Evolutionary conservation across 202 grass and related monocot genomes (phyloP), one percentile per base, ranked within the genome.

Genomic region (Cymbopogon flexuosus): DNA sequence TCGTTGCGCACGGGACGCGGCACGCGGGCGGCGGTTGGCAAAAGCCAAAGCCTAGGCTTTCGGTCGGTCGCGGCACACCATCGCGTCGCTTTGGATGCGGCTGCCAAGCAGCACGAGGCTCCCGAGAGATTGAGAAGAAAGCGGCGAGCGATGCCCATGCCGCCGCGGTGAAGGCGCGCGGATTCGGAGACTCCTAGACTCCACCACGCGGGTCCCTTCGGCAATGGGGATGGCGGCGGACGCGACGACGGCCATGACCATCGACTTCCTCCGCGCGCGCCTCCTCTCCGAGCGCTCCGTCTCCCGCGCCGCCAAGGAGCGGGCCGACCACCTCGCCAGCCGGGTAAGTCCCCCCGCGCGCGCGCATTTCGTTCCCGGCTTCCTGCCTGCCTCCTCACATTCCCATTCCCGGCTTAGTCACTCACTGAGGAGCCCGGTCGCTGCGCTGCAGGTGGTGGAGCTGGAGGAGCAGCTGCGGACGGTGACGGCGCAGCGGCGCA

Each of bases 201-300:
- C 68, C 40, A n/a, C 27, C 27, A 49, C 70, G 2, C 62, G 62
- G 36, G 5, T 37, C 5, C 34, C 34, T 74, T 43, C 49, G 49
- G 70, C 47, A 41, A 80, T 72, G 86, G 76, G 64, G 63, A 57
- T 10, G 59, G 59, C 46, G 69, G 81, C 86, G 67, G 84, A 85
- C 49, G 88, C 88, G 14, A 93, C 87, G 15, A 88, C 90, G 31
- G 80, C 87, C 31, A 99, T 99, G 96, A 99, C 96, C 67, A 96
- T 99, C 31, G 96, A 96, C 79, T 99, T 99, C 87, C 88, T 99
- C 62, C 92, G 96, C 15, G 96, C 90, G 71, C 88, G 92, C 61
- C 92, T 99, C 30, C 96, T 99, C 73, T 91, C 92, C 16, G 96
- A 99, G 82, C 90, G 92, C 84, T 91, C 92, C 54, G 77, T 99